A percentile compares a stretch with the other conserved stretches of the same genome.
Evolutionary conservation across 176 grass and related monocot genomes (phyloP).

Genomic region (Themeda triandra): DNA sequence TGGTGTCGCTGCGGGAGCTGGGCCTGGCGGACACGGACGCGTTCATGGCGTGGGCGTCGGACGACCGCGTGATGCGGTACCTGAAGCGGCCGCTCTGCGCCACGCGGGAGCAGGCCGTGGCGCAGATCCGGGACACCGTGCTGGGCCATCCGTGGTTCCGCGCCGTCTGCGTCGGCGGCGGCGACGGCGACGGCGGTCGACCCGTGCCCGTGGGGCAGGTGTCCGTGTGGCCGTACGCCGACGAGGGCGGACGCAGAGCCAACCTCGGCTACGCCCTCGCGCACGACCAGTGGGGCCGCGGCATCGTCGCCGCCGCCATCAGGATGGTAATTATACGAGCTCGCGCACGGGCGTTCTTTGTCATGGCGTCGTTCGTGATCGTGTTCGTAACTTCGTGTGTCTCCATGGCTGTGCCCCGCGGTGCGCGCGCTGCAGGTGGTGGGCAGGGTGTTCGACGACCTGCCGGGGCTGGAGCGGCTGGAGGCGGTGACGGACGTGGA

Average conservation of each 20-base stretch:
- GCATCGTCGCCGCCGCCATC: constrained; percentile 36
- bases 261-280: constrained; percentile 54
- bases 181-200: not conserved
- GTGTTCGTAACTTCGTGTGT: not conserved
- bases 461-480: constrained; percentile 48
- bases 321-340: too few species aligned
- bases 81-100: constrained; percentile 32
- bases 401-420: not conserved
- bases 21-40: constrained; percentile 36
- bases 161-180: constrained; percentile 26
- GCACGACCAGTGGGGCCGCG: constrained; percentile 37
- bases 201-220: constrained; percentile 44
- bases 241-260: constrained; percentile 30
- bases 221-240: constrained; percentile 43
- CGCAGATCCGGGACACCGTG: constrained; percentile 38
- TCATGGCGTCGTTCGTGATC: not conserved
- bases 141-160: constrained; percentile 54
- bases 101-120: constrained; percentile 29
- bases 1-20: constrained; percentile 43
- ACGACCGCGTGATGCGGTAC: constrained; percentile 57
- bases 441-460: constrained; percentile 39
- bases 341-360: not conserved
- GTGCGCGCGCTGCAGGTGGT: constrained; percentile 19
- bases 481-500: constrained; percentile 47
- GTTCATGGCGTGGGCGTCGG: constrained; percentile 60